A percentile compares a stretch with the other conserved stretches of the same genome.
Conservation (phyloP, 352 stramenopile species). For the Aphanomyces invadans region DNA sequence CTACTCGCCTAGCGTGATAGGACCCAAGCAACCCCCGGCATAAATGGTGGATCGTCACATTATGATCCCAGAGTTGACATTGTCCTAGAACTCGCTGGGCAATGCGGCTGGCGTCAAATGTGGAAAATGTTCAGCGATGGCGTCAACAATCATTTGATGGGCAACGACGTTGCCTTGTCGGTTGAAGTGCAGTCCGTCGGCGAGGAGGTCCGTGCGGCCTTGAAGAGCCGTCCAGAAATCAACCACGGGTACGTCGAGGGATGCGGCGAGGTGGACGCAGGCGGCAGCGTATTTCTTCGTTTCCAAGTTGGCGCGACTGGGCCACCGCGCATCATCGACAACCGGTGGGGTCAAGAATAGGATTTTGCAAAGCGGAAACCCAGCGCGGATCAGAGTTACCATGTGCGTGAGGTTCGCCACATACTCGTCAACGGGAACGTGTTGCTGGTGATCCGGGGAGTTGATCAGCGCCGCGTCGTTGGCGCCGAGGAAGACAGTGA, state of each 20-base stretch:
- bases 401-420: background rate
- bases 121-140: conserved; percentile 1
- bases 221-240: conserved; percentile 14
- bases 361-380: conserved; percentile 8
- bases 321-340: conserved; percentile 8
- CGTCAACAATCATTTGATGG: conserved; percentile 16
- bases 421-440: conserved; percentile 15
- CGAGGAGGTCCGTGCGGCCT: conserved; percentile 15
- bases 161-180: conserved; percentile 6
- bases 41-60: background rate
- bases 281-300: conserved; percentile 15
- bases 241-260: background rate
- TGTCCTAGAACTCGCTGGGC: conserved; percentile 6
- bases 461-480: conserved; percentile 21
- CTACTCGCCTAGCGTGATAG: too few species aligned
- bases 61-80: background rate
- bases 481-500: conserved; percentile 20
- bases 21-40: too few species aligned
- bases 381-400: background rate
- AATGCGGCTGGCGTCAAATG: conserved; percentile 2
- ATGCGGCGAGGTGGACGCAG: background rate
- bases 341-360: conserved; percentile 17
- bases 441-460: background rate
- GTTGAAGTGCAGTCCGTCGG: conserved; percentile 22
- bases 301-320: conserved; percentile 2